A percentile compares a stretch with the other conserved stretches of the same genome.
phyloP scores from a whole-genome alignment of 345 rosid genomes.

The Nasturtium officinale region DNA sequence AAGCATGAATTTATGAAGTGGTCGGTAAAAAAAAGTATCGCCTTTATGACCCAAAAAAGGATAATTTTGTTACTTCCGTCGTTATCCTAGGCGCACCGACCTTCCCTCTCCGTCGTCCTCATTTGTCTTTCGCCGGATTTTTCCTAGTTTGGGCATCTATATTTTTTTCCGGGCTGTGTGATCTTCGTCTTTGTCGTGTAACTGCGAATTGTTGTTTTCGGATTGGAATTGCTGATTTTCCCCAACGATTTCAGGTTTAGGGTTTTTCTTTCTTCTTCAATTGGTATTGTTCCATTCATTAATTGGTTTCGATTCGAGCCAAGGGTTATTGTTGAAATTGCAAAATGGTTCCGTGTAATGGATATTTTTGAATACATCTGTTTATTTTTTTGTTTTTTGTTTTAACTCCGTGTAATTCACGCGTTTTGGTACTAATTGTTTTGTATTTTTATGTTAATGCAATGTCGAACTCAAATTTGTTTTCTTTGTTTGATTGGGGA shows the following conservation, averaged over 20 bases:
- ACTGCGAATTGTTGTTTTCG: constrained; percentile 1
- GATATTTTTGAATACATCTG: background rate
- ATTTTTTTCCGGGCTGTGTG: background rate
- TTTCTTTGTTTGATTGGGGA: background rate
- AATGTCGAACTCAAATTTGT: constrained; percentile 16
- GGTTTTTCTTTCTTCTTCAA: background rate
- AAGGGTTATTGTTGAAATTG: constrained; percentile 20
- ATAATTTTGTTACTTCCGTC: constrained; percentile 31
- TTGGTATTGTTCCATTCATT: constrained; percentile 17
- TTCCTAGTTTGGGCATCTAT: background rate
- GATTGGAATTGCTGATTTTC: constrained; percentile 16
- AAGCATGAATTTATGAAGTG: background rate
- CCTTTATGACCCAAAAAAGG: constrained; percentile 23
- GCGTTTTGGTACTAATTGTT: constrained; percentile 13
- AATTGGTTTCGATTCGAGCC: constrained; percentile 29
- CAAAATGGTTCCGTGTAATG: background rate
- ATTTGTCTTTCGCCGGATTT: constrained; percentile 17
- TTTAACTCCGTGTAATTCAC: too few relatives aligned
- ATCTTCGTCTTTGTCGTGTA: constrained; percentile 7
- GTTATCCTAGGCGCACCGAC: constrained; percentile 35
- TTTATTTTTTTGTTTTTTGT: too few relatives aligned
- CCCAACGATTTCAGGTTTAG: constrained; percentile 38
- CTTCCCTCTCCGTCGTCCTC: constrained; percentile 37
- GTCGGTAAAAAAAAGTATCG: constrained; percentile 5
- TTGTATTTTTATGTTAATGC: background rate